Evolutionary conservation across 139 green algal species (phyloP).

Genomic region (Coelastrella sp.): DNA sequence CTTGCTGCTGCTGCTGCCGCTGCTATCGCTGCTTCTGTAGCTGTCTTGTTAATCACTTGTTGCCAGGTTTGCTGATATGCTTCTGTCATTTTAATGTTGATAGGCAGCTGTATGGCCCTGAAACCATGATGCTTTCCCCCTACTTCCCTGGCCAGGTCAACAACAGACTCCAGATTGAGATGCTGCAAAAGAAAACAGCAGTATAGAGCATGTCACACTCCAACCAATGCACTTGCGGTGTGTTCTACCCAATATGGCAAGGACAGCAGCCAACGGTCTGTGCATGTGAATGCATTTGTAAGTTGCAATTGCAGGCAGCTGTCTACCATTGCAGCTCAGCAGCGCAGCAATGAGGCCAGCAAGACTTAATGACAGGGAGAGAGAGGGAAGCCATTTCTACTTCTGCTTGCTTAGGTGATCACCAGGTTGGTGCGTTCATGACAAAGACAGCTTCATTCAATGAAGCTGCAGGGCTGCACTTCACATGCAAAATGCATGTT

Average conservation of each 20-base stretch:
- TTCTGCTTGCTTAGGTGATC: too few species aligned
- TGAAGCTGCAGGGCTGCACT: too few species aligned
- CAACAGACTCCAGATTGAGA: constrained; percentile 56
- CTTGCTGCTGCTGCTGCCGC: constrained; percentile 15
- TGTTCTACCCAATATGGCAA: too few species aligned
- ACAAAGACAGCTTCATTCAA: too few species aligned
- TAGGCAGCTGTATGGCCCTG: constrained; percentile 72
- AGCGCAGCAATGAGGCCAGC: background rate
- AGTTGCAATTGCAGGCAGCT: too few species aligned
- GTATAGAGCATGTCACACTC: background rate
- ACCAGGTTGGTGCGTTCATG: too few species aligned
- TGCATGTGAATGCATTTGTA: too few species aligned
- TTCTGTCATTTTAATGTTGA: constrained; percentile 72
- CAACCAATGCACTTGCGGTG: too few species aligned
- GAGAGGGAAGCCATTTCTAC: too few species aligned
- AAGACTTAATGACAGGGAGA: background rate
- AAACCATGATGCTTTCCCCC: constrained; percentile 72
- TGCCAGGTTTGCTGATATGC: constrained; percentile 72
- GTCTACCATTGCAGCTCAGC: too few species aligned
- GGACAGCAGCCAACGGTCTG: too few species aligned
- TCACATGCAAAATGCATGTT: too few species aligned
- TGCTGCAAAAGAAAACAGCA: constrained; percentile 36
- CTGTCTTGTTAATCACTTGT: constrained; percentile 27
- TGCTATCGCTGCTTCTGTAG: background rate
- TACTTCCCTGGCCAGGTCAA: constrained; percentile 58